Evolutionary conservation across 257 asterid genomes (phyloP).

Genomic region (Galeopsis tetrahit): DNA sequence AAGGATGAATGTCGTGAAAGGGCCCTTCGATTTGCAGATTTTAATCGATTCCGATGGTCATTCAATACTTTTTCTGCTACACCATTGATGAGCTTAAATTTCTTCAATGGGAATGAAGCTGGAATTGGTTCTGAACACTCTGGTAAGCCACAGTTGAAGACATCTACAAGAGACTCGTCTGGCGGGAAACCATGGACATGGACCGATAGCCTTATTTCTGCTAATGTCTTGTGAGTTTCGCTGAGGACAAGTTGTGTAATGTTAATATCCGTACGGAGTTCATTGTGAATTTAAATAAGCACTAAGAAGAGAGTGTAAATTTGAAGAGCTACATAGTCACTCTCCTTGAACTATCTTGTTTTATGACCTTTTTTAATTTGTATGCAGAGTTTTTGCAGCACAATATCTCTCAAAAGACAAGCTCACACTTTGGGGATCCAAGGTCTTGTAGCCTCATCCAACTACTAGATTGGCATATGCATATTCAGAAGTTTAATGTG

Average conservation of each 20-base stretch:
- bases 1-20: slow-evolving; percentile 52
- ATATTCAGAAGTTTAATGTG: background rate
- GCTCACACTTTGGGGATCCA: slow-evolving; percentile 69
- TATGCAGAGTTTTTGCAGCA: slow-evolving; percentile 59
- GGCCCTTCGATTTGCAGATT: slow-evolving; percentile 50
- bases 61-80: slow-evolving; percentile 44
- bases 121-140: slow-evolving; percentile 38
- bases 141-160: slow-evolving; percentile 48
- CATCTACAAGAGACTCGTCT: slow-evolving; percentile 22
- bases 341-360: background rate
- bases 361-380: slow-evolving; percentile 1
- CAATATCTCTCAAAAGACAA: slow-evolving; percentile 61
- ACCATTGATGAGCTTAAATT: slow-evolving; percentile 51
- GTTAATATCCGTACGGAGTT: background rate
- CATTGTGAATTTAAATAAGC: background rate
- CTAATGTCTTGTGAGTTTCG: slow-evolving; percentile 64
- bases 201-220: background rate
- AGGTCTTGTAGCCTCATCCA: slow-evolving; percentile 43
- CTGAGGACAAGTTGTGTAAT: background rate
- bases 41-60: slow-evolving; percentile 51
- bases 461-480: background rate
- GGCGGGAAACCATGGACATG: too few relatives aligned
- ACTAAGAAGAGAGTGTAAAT: slow-evolving; percentile 3
- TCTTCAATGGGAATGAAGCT: slow-evolving; percentile 57
- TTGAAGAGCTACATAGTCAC: background rate